These are phyloP conservation scores for Ceratocystis eucalypticola DNA, from an alignment of 2,329 filamentous ascomycete species.

Conservation along the genomic window DNA sequence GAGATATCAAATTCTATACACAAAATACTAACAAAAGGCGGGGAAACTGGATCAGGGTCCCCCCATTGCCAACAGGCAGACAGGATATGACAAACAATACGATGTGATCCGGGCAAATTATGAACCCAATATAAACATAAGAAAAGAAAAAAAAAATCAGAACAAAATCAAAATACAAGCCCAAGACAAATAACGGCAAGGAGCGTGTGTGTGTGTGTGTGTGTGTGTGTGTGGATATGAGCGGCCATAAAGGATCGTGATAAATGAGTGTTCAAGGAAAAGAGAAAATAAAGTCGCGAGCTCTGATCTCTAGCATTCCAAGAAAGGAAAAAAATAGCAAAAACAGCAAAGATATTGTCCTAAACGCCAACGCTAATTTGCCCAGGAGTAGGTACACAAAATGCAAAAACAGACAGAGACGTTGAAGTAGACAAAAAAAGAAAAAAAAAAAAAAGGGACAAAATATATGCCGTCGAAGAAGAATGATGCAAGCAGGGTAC, in stretches of 20 bases:
- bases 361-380: conserved; percentile 19
- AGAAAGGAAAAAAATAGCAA: conserved; percentile 6
- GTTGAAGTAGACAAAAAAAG: neutral
- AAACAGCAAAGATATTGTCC: conserved; percentile 12
- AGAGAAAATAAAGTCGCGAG: neutral
- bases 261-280: neutral
- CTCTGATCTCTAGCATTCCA: neutral
- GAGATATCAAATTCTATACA: conserved; percentile 17
- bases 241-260: conserved; percentile 9
- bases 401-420: conserved; percentile 11
- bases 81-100: conserved; percentile 17
- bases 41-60: conserved; percentile 15
- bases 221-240: neutral
- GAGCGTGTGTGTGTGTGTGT: neutral
- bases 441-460: neutral
- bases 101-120: conserved; percentile 18
- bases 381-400: conserved; percentile 13
- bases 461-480: conserved; percentile 11
- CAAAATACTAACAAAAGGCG: conserved; percentile 12
- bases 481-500: conserved; percentile 11
- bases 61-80: conserved; percentile 19
- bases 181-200: conserved; percentile 4
- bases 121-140: conserved; percentile 3
- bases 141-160: conserved; percentile 1
- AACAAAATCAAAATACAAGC: neutral